Evolutionary conservation across 345 rosid genomes (phyloP).

Genomic region (Eutrema yunnanense): DNA sequence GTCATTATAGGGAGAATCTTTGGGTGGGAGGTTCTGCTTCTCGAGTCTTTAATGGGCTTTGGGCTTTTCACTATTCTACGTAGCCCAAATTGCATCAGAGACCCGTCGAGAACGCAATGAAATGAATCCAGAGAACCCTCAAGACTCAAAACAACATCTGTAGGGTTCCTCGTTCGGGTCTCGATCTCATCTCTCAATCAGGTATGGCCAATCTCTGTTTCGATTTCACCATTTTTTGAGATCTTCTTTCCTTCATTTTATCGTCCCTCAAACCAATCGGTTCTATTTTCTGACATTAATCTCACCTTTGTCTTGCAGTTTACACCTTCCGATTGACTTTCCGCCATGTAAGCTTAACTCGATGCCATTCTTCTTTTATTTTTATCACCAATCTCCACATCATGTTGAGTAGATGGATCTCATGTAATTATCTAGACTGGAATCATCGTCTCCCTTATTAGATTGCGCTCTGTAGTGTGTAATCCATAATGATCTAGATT

Average conservation of each 20-base stretch:
- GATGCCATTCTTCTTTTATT: neutral
- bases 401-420: conserved; percentile 13
- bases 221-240: neutral
- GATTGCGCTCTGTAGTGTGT: neutral
- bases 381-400: neutral
- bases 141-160: conserved; percentile 11
- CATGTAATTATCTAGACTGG: neutral
- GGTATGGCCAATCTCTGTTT: neutral
- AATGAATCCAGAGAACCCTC: conserved; percentile 18
- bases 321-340: conserved; percentile 22
- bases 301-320: conserved; percentile 5
- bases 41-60: neutral
- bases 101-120: neutral
- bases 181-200: conserved; percentile 24
- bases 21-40: neutral
- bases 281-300: neutral
- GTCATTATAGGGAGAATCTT: neutral
- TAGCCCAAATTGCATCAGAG: neutral
- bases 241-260: neutral
- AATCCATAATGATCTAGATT: neutral
- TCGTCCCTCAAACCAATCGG: neutral
- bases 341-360: conserved; percentile 21
- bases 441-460: neutral
- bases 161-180: conserved; percentile 23
- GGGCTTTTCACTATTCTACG: neutral